These are phyloP conservation scores for Salix suchowensis DNA, from an alignment of 345 rosid species.

Conservation along the genomic window DNA sequence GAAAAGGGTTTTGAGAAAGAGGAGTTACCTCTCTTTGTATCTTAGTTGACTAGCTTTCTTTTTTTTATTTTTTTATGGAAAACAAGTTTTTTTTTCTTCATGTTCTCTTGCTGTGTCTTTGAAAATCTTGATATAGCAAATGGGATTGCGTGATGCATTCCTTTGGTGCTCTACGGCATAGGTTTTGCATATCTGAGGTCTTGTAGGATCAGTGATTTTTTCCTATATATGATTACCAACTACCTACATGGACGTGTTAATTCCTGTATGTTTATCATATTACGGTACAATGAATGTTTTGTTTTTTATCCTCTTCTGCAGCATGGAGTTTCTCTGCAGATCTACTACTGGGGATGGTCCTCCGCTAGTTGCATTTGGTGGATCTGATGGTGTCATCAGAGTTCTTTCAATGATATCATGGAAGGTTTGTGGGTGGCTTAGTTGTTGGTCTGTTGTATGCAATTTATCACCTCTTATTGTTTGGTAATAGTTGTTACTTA, in stretches of 20 bases:
- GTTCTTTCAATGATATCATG: conserved; percentile 99
- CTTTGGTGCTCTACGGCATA: too few relatives aligned
- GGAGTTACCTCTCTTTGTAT: too few relatives aligned
- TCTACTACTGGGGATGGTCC: conserved; percentile 87
- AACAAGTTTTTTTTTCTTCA: too few relatives aligned
- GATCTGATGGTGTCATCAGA: conserved; percentile 96
- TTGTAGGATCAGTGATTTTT: not conserved
- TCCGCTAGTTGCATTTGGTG: conserved; percentile 97
- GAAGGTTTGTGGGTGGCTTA: conserved; percentile 59
- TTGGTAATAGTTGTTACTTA: conserved; percentile 22
- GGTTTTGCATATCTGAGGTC: too few relatives aligned
- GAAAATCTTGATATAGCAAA: too few relatives aligned
- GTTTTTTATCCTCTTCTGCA: conserved; percentile 29
- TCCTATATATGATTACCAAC: not conserved
- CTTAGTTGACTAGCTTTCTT: too few relatives aligned
- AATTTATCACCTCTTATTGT: not conserved
- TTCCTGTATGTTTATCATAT: conserved; percentile 4
- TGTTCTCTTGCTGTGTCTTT: too few relatives aligned
- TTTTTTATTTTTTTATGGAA: too few relatives aligned
- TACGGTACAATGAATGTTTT: not conserved
- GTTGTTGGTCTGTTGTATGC: conserved; percentile 7
- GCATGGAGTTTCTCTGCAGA: conserved; percentile 92
- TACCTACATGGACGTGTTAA: not conserved
- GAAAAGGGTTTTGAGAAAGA: too few relatives aligned
- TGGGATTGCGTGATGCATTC: too few relatives aligned